These are phyloP conservation scores for Sphaerosporella brunnea DNA, from an alignment of 495 filamentous ascomycete genomes.

Conservation along the genomic window DNA sequence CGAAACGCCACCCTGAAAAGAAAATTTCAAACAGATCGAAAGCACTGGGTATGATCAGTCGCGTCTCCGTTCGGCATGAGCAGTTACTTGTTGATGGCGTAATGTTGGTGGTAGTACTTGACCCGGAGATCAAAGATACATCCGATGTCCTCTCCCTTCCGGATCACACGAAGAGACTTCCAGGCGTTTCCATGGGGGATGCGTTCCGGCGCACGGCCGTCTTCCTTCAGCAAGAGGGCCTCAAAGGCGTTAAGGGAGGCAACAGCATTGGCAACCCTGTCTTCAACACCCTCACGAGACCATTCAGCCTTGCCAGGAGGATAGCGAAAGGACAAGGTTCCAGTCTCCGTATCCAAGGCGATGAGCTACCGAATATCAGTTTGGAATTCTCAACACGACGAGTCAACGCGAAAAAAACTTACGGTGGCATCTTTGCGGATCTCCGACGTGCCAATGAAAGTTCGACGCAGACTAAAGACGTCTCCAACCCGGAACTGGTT, in stretches of 20 bases:
- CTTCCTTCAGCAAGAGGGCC: slow-evolving; percentile 12
- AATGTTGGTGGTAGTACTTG: slow-evolving; percentile 18
- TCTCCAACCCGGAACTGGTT: slow-evolving; percentile 36
- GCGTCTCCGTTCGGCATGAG: too few relatives aligned
- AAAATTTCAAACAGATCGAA: too few relatives aligned
- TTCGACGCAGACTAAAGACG: slow-evolving; percentile 27
- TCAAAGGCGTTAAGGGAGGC: slow-evolving; percentile 17
- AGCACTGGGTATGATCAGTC: too few relatives aligned
- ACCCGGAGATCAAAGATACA: slow-evolving; percentile 20
- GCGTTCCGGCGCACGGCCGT: slow-evolving; percentile 12
- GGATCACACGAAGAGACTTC: slow-evolving; percentile 18
- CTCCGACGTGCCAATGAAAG: slow-evolving; percentile 4
- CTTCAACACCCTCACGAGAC: slow-evolving; percentile 3
- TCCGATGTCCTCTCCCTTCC: slow-evolving; percentile 22
- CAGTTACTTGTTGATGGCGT: too few relatives aligned
- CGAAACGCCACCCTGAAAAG: too few relatives aligned
- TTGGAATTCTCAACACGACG: neutral
- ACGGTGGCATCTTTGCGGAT: slow-evolving; percentile 6
- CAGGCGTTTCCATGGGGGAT: slow-evolving; percentile 25
- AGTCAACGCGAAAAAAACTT: neutral
- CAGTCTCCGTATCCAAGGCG: slow-evolving; percentile 12
- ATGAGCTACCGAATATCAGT: slow-evolving; percentile 16
- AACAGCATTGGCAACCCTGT: slow-evolving; percentile 15
- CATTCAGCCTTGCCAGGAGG: slow-evolving; percentile 16
- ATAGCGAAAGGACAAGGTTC: slow-evolving; percentile 16